A percentile compares a stretch with the other conserved stretches of the same genome.
Conservation (phyloP, 2,329 filamentous ascomycete species). For the Botrytis hyacinthi region DNA sequence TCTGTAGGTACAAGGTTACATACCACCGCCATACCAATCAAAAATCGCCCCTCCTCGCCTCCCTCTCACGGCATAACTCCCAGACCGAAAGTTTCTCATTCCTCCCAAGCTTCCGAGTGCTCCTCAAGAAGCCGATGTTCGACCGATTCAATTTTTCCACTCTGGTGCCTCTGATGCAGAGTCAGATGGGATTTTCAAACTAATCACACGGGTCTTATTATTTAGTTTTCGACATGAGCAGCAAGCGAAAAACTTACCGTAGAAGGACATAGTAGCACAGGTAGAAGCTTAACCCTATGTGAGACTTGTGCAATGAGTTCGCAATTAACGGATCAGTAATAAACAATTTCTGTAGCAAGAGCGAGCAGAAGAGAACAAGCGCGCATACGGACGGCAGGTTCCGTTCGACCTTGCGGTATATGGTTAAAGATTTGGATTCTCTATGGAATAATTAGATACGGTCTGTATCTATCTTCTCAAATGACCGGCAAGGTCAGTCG, state of each 20-base stretch:
- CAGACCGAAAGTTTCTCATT: neutral
- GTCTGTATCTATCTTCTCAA: neutral
- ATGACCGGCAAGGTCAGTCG: neutral
- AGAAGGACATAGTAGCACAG: neutral
- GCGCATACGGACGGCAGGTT: accelerated
- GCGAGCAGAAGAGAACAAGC: neutral
- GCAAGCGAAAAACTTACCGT: neutral
- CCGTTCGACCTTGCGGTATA: neutral
- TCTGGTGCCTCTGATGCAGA: neutral
- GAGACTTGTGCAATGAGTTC: neutral
- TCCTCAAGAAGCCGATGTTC: accelerated
- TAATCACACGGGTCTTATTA: neutral
- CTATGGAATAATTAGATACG: neutral
- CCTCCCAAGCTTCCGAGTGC: neutral
- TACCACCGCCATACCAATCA: no score
- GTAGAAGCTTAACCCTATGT: neutral
- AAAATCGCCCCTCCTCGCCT: neutral
- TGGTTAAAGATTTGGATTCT: neutral
- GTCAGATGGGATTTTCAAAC: accelerated
- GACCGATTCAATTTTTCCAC: neutral
- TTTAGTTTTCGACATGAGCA: neutral
- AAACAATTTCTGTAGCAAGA: neutral
- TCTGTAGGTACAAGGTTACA: neutral
- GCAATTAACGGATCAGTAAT: accelerated
- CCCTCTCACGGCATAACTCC: neutral